Evolutionary conservation across 2,329 filamentous ascomycete species (phyloP).

Genomic region (Blumeria graminis): DNA sequence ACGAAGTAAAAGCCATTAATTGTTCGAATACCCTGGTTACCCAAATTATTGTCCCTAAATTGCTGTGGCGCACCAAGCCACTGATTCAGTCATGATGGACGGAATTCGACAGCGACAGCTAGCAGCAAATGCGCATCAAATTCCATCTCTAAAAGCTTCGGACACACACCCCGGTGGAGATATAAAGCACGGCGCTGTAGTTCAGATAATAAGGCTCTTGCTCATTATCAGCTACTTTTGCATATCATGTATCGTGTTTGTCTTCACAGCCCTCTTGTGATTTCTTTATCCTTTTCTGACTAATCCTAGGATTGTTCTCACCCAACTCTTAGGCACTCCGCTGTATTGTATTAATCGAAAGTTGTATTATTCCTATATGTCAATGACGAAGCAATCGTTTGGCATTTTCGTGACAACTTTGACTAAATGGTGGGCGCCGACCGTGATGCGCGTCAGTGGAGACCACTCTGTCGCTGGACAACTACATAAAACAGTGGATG

Average conservation of each 20-base stretch:
- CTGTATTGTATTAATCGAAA: conserved; percentile 54
- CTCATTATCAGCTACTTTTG: conserved; percentile 12
- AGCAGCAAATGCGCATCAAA: background rate
- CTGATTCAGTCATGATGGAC: conserved; percentile 6
- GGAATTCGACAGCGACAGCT: conserved; percentile 11
- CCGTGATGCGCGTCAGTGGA: conserved; percentile 58
- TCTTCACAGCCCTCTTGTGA: background rate
- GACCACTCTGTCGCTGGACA: conserved; percentile 59
- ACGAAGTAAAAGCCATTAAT: too few relatives aligned
- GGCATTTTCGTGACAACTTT: conserved; percentile 54
- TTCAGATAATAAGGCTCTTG: conserved; percentile 12
- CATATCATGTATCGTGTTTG: conserved; percentile 12
- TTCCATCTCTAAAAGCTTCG: background rate
- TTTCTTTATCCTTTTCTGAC: conserved; percentile 6
- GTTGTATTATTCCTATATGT: conserved; percentile 68
- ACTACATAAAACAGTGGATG: conserved; percentile 43
- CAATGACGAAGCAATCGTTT: conserved; percentile 66
- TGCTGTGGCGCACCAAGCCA: too few relatives aligned
- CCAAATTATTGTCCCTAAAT: background rate
- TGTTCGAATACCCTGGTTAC: background rate
- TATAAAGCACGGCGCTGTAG: conserved; percentile 12
- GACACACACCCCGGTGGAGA: conserved; percentile 13
- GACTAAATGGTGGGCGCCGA: conserved; percentile 75
- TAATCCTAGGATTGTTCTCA: conserved; percentile 31
- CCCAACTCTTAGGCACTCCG: conserved; percentile 53